Evolutionary conservation across 1,284 basidiomycete genomes (phyloP).

Genomic region (Ustilago sp.): DNA sequence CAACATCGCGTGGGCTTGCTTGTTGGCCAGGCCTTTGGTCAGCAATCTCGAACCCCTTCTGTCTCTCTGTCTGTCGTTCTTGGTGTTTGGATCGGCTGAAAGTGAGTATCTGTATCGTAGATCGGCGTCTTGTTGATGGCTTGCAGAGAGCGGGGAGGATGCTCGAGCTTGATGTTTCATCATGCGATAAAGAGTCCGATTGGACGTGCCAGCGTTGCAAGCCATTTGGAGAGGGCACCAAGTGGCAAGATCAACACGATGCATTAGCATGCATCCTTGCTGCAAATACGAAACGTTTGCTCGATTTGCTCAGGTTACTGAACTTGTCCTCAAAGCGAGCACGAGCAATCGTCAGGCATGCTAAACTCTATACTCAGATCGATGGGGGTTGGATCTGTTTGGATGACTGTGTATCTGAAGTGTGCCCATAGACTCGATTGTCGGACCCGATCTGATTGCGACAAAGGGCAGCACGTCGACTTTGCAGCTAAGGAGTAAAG

Average conservation of each 20-base stretch:
- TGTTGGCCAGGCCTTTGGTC: too few species aligned
- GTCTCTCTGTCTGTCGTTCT: neutral
- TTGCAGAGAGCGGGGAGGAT: neutral
- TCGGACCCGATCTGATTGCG: neutral
- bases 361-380: neutral
- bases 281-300: constrained; percentile 11
- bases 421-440: neutral
- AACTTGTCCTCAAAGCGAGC: neutral
- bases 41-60: too few species aligned
- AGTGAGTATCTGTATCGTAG: neutral
- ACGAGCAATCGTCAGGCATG: neutral
- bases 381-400: constrained; percentile 2
- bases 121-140: neutral
- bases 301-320: neutral
- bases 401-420: neutral
- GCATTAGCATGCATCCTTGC: constrained; percentile 16
- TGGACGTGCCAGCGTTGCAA: constrained; percentile 12
- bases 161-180: neutral
- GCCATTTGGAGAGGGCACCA: constrained; percentile 7
- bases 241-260: constrained; percentile 13
- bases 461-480: neutral
- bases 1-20: too few species aligned
- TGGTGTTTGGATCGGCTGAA: neutral
- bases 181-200: neutral
- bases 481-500: neutral